A percentile compares a stretch with the other conserved stretches of the same genome.
Conservation (phyloP, 164 flowering plant genomes). For the Chimonanthus praecox region DNA sequence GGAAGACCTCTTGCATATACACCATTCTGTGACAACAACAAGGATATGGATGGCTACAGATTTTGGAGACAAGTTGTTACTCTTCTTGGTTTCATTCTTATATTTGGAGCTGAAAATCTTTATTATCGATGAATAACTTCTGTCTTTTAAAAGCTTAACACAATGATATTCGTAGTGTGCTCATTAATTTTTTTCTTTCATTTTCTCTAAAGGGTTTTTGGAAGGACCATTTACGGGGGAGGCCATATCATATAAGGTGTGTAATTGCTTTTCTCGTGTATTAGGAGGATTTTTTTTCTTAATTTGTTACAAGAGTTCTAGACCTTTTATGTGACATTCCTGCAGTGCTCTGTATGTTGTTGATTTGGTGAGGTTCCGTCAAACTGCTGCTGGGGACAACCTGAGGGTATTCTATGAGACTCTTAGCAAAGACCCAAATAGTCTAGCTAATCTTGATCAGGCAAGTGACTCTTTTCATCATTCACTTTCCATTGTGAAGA, state of each 20-base stretch:
- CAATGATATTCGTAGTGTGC: background rate
- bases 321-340: slow-evolving; percentile 13
- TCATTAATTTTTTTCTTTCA: slow-evolving; percentile 3
- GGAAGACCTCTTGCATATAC: slow-evolving; percentile 97
- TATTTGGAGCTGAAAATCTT: background rate
- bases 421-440: slow-evolving; percentile 98
- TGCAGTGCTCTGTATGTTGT: slow-evolving; percentile 97
- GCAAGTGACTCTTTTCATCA: slow-evolving; percentile 21
- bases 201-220: slow-evolving; percentile 72
- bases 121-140: background rate
- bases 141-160: background rate
- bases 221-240: slow-evolving; percentile 96
- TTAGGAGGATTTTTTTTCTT: background rate
- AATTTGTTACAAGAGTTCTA: background rate
- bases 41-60: slow-evolving; percentile 97
- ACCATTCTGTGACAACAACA: slow-evolving; percentile 96
- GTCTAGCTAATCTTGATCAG: slow-evolving; percentile 96
- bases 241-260: slow-evolving; percentile 92
- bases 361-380: slow-evolving; percentile 84
- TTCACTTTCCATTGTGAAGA: background rate
- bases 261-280: background rate
- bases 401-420: slow-evolving; percentile 92
- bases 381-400: slow-evolving; percentile 99
- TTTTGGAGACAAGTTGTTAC: slow-evolving; percentile 92
- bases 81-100: background rate